Evolutionary conservation across 2,329 filamentous ascomycete genomes (phyloP), one percentile per base, ranked within the genome.

Genomic region (Fusarium sp.): DNA sequence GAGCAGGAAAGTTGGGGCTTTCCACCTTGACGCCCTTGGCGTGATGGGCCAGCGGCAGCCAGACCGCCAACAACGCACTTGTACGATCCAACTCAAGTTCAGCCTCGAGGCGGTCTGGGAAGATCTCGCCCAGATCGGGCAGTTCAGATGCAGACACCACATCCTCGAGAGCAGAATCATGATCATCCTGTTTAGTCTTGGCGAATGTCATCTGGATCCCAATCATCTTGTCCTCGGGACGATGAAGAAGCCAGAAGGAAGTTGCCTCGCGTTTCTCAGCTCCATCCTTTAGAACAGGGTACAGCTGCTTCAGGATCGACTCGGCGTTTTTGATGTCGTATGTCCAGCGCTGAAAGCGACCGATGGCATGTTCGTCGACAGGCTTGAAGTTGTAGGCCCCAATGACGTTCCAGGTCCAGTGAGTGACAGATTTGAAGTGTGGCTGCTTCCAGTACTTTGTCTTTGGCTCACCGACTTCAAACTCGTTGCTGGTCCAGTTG

Each of bases 381-480:
- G 70, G 57, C 0, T 57, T 56, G 14, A 76, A 77, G 25, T 77
- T 76, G 15, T 68, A 56, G 7, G 75, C 75, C 0, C 75, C 75
- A 1, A 76, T 74, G 7, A 76, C 75, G 2, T 64, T 70, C 75
- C 75, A 76, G 3, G 27, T 30, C 40, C 63, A 77, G 3, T 63
- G 33, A 10, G 56, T 38, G 3, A 72, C 74, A 3, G 66, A 63
- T 8, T 72, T 64, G 47, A 76, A 76, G 6, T 72, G 11, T 0
- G 74, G 74, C 8, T 76, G 75, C 4, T 74, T 77, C 75, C 75
- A 76, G 14, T 74, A 76, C 2, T 62, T 72, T 1, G 68, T 72
- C 27, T 74, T 66, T 6, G 75, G 75, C 4, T 76, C 72, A 0
- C 74, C 75, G 2, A 77, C 70, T 50, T 75, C 54, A 22, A 76